Base-by-base conservation (phyloP, 2,329 filamentous ascomycete genomes). In the Fusarium staphyleae region DNA sequence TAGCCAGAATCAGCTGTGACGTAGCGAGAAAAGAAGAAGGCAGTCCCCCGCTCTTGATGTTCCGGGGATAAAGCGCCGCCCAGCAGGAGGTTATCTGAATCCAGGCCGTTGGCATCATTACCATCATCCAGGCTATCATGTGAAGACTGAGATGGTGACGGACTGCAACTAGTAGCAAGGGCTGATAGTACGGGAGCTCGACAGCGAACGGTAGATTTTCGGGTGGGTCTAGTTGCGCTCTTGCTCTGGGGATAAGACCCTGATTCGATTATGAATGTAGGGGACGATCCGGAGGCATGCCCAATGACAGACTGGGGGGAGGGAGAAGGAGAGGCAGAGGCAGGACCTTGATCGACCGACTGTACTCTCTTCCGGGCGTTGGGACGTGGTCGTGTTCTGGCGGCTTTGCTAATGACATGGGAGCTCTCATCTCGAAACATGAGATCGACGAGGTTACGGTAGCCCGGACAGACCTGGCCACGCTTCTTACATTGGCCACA, bases 361-460 rank as follows among this genome's bases (percentile, higher is more conserved):
- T 40, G 55, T 24, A 60, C 52, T 35, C 70, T 71, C 48, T 62
- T 66, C 33, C 48, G 48, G 18, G 57, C 55, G 28, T 61, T 65
- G 45, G 52, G 36, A 19, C 67, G 67, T 15, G 66, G 60, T 19
- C 67, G 65, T 42, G 55, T 62, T 50, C 74, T 75, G 45, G 74
- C 76, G 37, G 78, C 79, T 69, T 81, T 83, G 61, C 78, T 77
- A 60, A 81, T 81, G 48, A 84, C 81, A 65, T 81, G 79, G 26
- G 75, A 77, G 57, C 79, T 84, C 66, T 84, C 79, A 62, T 84
- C 80, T 34, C 81, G 77, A 60, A 85, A 84, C 74, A 84, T 82
- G 55, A 84, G 74, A 58, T 84, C 81, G 33, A 82, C 76, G 41
- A 80, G 72, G 56, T 81, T 81, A 35, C 81, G 74, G 61, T 85